Conservation (phyloP, 129 eudicot genomes). For the sunflower (Helianthus annuus) region HanXRQr2.0-SUNRISE NC_035446.2:96293267-96293766, state of each 20-base stretch:
- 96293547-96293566: constrained; percentile 50
- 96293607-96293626: constrained; percentile 72
- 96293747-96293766: constrained; percentile 86
- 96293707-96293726: constrained; percentile 63
- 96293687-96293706: background rate
- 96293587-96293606: constrained; percentile 90
- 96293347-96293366: constrained; percentile 67
- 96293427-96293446: constrained; percentile 66
- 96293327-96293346: constrained; percentile 15
- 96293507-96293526: constrained; percentile 77
- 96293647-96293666: background rate
- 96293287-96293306: background rate
- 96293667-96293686: background rate
- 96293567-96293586: constrained; percentile 81
- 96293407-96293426: constrained; percentile 62
- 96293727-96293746: constrained; percentile 91
- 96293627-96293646: constrained; percentile 43
- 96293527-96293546: constrained; percentile 81
- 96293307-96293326: background rate
- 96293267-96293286: background rate
- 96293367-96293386: constrained; percentile 77
- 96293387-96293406: constrained; percentile 70
- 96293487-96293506: constrained; percentile 91
- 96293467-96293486: constrained; percentile 72
- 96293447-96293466: constrained; percentile 69